phyloP scores from a whole-genome alignment of 306 rosid genomes.

The Ceratonia siliqua region DNA sequence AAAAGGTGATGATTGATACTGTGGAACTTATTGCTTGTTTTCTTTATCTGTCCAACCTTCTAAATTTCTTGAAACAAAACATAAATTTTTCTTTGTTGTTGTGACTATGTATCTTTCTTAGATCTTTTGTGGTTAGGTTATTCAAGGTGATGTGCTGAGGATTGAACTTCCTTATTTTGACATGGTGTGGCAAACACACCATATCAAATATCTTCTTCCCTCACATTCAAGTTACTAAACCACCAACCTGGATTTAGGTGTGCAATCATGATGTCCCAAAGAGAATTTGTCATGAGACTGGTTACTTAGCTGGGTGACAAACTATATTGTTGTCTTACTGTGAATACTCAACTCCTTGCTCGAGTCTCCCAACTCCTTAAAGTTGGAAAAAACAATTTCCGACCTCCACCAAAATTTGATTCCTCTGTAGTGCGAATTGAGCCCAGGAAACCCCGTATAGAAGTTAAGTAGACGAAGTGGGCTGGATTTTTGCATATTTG shows the following conservation, averaged over 20 bases:
- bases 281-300: constrained; percentile 92
- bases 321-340: constrained; percentile 87
- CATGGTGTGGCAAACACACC: constrained; percentile 92
- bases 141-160: constrained; percentile 83
- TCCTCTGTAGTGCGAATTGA: constrained; percentile 88
- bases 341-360: constrained; percentile 81
- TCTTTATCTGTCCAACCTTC: not conserved
- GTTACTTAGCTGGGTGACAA: constrained; percentile 94
- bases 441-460: constrained; percentile 76
- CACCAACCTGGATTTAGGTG: constrained; percentile 85
- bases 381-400: constrained; percentile 90
- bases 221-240: constrained; percentile 81
- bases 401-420: constrained; percentile 92
- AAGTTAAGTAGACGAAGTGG: constrained; percentile 86
- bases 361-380: constrained; percentile 88
- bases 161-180: constrained; percentile 93
- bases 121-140: constrained; percentile 47
- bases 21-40: not conserved
- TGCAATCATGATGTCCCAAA: constrained; percentile 92
- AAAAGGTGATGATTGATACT: not conserved
- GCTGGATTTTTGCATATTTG: constrained; percentile 84
- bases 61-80: not conserved
- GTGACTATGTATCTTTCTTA: not conserved
- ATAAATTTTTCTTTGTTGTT: constrained; percentile 12
- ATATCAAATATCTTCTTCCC: constrained; percentile 92